Evolutionary conservation across 345 rosid species (phyloP), one percentile per base, ranked within the genome.

Genomic region (Salix suchowensis): DNA sequence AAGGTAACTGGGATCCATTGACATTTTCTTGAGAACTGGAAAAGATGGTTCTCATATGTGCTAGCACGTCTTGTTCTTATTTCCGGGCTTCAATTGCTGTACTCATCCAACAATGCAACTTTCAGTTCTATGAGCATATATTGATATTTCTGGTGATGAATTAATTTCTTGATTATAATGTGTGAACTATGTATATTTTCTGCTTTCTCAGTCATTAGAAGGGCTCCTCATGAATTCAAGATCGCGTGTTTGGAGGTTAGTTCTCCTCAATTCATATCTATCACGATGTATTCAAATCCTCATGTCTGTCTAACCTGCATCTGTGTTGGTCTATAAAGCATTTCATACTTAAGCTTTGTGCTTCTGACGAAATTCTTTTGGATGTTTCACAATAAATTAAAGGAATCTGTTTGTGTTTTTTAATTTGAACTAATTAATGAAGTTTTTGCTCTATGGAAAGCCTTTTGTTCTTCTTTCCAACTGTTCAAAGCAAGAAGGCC

Each of bases 191-290:
- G 37, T 30, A 61, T 50, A 13, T 21, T 68, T 50, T 72, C 46
- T 80, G 52, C 66, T 73, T 66, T 74, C 40, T 14, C 98, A 96
- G 99, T 92, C 69, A 91, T 96, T 61, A 89, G 99, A 82, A 91
- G 98, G 85, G 97, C 98, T 70, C 98, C 99, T 79, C 99, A 96
- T 82, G 98, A 96, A 83, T 96, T 96, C 91, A 96, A 96, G 89
- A 96, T 96, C n/a, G 84, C 89, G n/a, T 93, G 98, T 90, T 89
- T 96, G 73, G 97, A 92, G 99, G 99, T 96, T 80, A 76, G 94
- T 81, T 82, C 46, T 65, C 67, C 68, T 36, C 24, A 32, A 18
- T 21, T 58, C 8, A 54, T 16, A 6, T 26, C 39, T 65, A 26
- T 50, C 75, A 30, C 50, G 46, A 65, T 32, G 13, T 71, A 60